Base-by-base conservation (phyloP, 768 basidiomycete species). In the Rhodocollybia butyracea region DNA sequence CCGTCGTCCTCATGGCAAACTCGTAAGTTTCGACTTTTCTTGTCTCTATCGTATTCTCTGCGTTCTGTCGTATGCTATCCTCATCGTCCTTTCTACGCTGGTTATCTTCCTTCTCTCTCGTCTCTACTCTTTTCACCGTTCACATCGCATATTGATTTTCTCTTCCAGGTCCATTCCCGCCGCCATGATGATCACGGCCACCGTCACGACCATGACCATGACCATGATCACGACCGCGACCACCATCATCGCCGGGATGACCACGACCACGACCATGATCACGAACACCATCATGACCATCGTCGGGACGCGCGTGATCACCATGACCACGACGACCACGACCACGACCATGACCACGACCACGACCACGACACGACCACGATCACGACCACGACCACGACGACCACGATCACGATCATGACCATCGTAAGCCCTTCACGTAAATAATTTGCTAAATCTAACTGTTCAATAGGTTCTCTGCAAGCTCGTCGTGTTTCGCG, bases 221-320 rank as follows among this genome's bases (percentile, higher is more conserved):
- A 46, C n/a, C 53, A 54, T 21, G 42, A 54, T 19, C 43, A 54
- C 43, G 36, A 27, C n/a, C 34, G 13, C 31, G 22, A 32, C 34
- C 8, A n/a, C 30, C n/a, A 24, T 52, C 10, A 38, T 36, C 13
- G 38, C 11, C 12, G 24, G 26, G 8, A 45, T n/a, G 43, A 30
- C 26, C 43, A 34, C 22, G 22, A 29, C 17, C 31, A 47, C 15
- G 19, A 11, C 1, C 29, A 22, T 50, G 10, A 6, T n/a, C 36
- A 19, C 19, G 47, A 34, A 22, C 53, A 46, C n/a, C 32, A 46
- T 29, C 46, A 46, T n/a, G 29, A 30, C 15, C 45, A 46, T 19
- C 17, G 29, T 21, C 30, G 32, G 13, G 47, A 38, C 34, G 42
- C 26, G 5, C 47, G 32, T 8, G 40, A 45, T 45, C 53, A 46